Evolutionary conservation across 441 rosid genomes (phyloP).

Genomic region (Sinapis alba): DNA sequence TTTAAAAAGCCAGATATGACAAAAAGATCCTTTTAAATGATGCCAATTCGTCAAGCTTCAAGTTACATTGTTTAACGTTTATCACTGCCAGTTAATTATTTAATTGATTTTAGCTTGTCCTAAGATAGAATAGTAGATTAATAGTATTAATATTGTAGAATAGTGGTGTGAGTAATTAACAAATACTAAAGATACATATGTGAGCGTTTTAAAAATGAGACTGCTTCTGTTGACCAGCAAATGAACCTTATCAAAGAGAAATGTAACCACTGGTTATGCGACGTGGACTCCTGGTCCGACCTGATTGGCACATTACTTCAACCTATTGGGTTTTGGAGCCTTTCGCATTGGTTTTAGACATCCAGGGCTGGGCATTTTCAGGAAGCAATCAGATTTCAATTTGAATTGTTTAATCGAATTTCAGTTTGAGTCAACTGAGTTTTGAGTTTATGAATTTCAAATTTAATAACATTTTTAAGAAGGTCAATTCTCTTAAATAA

Average conservation of each 20-base stretch:
- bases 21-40: conserved; percentile 8
- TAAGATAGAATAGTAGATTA: background rate
- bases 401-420: too few species aligned
- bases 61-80: background rate
- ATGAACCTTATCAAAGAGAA: background rate
- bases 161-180: conserved; percentile 14
- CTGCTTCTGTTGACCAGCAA: conserved; percentile 30
- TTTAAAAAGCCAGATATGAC: background rate
- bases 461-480: too few species aligned
- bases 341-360: background rate
- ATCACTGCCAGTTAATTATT: background rate
- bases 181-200: background rate
- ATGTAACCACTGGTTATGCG: conserved; percentile 8
- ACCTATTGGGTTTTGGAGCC: conserved; percentile 16
- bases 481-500: too few species aligned
- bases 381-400: too few species aligned
- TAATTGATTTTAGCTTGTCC: conserved; percentile 2
- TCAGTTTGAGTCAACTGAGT: too few species aligned
- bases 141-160: background rate
- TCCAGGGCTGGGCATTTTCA: too few species aligned
- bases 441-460: too few species aligned
- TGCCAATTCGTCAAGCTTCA: background rate
- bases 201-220: background rate
- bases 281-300: conserved; percentile 24
- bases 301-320: conserved; percentile 28